Evolutionary conservation across 129 eudicot species (phyloP).

Genomic region (Kitagawia praeruptora): DNA sequence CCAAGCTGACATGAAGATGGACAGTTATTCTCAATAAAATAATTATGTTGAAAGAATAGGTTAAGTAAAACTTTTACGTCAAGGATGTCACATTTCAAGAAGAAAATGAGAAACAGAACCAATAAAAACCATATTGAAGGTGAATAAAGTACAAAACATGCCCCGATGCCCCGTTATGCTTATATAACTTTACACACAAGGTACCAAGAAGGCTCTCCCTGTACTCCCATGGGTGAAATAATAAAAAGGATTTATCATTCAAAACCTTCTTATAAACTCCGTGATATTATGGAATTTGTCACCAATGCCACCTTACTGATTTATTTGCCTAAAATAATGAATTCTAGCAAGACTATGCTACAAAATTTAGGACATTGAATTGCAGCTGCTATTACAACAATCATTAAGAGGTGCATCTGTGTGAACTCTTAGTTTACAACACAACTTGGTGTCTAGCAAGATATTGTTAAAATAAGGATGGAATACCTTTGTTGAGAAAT

Average conservation of each 20-base stretch:
- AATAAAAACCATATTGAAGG: neutral
- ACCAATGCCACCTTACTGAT: neutral
- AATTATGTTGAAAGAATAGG: neutral
- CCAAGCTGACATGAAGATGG: slow-evolving; percentile 50
- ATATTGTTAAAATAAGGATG: neutral
- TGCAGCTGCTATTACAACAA: neutral
- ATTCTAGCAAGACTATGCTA: neutral
- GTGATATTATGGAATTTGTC: neutral
- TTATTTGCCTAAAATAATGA: neutral
- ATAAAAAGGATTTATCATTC: neutral
- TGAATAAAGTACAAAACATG: neutral
- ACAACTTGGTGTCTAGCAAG: neutral
- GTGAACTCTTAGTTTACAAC: neutral
- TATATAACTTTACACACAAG: neutral
- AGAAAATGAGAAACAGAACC: neutral
- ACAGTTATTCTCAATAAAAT: neutral
- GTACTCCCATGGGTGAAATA: neutral
- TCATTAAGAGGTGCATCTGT: neutral
- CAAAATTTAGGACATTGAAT: neutral
- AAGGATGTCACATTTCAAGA: neutral
- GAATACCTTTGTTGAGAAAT: slow-evolving; percentile 72
- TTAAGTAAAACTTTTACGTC: neutral
- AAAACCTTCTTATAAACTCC: neutral
- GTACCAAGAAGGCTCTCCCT: neutral
- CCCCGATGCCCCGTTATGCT: neutral